A percentile compares a stretch with the other conserved stretches of the same genome.
These are phyloP conservation scores for Apiotrichum laibachii DNA, from an alignment of 1,284 basidiomycete species.

Conservation along the genomic window DNA sequence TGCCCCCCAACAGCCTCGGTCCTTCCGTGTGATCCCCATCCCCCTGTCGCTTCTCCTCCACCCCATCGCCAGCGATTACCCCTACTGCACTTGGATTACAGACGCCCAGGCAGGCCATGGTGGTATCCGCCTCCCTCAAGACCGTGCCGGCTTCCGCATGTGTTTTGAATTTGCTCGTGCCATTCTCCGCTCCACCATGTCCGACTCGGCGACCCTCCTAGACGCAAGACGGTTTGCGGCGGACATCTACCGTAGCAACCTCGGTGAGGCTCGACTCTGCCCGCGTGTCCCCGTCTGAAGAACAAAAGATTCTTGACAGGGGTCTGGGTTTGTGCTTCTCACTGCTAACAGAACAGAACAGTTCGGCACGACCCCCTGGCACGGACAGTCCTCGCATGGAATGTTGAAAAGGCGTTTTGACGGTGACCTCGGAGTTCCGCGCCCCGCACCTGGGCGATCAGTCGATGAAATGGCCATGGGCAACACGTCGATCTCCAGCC, in stretches of 20 bases:
- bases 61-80: conserved; percentile 1
- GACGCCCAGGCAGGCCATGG: background rate
- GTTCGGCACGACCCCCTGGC: background rate
- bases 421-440: background rate
- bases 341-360: background rate
- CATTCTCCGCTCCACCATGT: background rate
- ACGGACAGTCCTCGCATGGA: background rate
- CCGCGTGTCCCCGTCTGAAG: too few species aligned
- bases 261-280: background rate
- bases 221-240: background rate
- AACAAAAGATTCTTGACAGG: background rate
- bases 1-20: background rate
- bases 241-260: background rate
- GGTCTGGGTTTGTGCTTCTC: background rate
- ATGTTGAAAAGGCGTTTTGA: background rate
- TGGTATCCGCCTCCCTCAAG: background rate
- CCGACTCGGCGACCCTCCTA: background rate
- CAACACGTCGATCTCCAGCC: too few species aligned
- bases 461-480: too few species aligned
- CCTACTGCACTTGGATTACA: background rate
- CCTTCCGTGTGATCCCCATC: background rate
- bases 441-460: too few species aligned
- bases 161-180: conserved; percentile 1
- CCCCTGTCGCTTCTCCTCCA: background rate
- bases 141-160: background rate